Conservation (phyloP, 768 basidiomycete species). For the Pleurotus citrinopileatus region DNA sequence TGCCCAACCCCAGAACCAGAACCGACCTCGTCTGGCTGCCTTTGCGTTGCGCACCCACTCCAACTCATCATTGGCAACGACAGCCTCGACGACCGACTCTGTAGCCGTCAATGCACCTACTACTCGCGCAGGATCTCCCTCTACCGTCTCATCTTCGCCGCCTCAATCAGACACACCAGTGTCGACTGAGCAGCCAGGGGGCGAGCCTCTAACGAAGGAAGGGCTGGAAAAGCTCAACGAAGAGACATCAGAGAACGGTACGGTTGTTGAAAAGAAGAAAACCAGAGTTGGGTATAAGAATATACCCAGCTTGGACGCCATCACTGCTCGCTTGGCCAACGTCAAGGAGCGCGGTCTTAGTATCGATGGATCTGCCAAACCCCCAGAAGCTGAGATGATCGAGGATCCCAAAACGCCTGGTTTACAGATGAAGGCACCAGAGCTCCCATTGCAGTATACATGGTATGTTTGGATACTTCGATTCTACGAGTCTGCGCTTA, state of each 20-base stretch:
- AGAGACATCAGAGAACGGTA: slow-evolving; percentile 34
- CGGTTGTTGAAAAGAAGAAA: slow-evolving; percentile 29
- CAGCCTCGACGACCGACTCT: slow-evolving; percentile 59
- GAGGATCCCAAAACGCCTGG: slow-evolving; percentile 85
- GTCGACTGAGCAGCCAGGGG: slow-evolving; percentile 33
- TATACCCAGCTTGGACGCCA: slow-evolving; percentile 81
- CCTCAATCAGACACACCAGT: slow-evolving; percentile 41
- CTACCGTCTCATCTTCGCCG: slow-evolving; percentile 43
- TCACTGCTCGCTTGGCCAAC: slow-evolving; percentile 68
- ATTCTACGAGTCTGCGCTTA: slow-evolving; percentile 11
- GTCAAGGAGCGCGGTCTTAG: slow-evolving; percentile 61
- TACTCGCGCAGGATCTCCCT: slow-evolving; percentile 69
- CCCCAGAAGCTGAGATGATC: slow-evolving; percentile 75
- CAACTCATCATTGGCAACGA: slow-evolving; percentile 48
- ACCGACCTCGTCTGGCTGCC: slow-evolving; percentile 72
- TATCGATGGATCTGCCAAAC: slow-evolving; percentile 61
- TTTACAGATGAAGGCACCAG: slow-evolving; percentile 63
- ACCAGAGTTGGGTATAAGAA: slow-evolving; percentile 74
- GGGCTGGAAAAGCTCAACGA: slow-evolving; percentile 62
- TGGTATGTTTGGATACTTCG: slow-evolving; percentile 59
- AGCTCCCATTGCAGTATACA: slow-evolving; percentile 81
- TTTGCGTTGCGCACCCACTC: slow-evolving; percentile 66
- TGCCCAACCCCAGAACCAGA: slow-evolving; percentile 8
- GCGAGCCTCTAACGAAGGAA: slow-evolving; percentile 64
- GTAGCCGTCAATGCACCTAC: slow-evolving; percentile 62